Evolutionary conservation across 2,329 filamentous ascomycete genomes (phyloP).

Genomic region (Aureobasidium sp.): DNA sequence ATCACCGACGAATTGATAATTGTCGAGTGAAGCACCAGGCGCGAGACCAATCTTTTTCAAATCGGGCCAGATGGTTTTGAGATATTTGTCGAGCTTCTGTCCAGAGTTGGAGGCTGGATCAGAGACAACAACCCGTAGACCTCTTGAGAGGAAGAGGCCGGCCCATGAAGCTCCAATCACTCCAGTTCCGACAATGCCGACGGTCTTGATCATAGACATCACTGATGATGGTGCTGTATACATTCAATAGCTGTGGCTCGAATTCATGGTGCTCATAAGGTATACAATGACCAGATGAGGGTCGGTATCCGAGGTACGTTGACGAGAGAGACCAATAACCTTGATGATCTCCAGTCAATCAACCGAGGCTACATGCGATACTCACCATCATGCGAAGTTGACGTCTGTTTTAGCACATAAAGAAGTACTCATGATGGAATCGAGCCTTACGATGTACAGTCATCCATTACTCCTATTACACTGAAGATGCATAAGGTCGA

Average conservation of each 20-base stretch:
- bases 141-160: constrained; percentile 34
- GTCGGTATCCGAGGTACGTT: not conserved
- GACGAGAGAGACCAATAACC: not conserved
- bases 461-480: not conserved
- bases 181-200: constrained; percentile 33
- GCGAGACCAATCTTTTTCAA: constrained; percentile 19
- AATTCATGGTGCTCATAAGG: not conserved
- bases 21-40: constrained; percentile 16
- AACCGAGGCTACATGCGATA: not conserved
- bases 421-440: not conserved
- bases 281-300: not conserved
- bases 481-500: not conserved
- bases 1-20: constrained; percentile 21
- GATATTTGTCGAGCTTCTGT: constrained; percentile 23
- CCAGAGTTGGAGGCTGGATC: constrained; percentile 35
- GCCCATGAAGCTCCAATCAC: constrained; percentile 39
- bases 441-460: not conserved
- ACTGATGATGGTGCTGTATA: not conserved
- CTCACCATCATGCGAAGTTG: not conserved
- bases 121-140: constrained; percentile 35
- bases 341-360: not conserved
- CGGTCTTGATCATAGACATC: constrained; percentile 19
- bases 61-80: constrained; percentile 22
- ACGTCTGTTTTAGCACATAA: not conserved
- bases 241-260: not conserved